Evolutionary conservation across 495 filamentous ascomycete species (phyloP), one percentile per base, ranked within the genome.

Genomic region (Tetracladium marchalianum): DNA sequence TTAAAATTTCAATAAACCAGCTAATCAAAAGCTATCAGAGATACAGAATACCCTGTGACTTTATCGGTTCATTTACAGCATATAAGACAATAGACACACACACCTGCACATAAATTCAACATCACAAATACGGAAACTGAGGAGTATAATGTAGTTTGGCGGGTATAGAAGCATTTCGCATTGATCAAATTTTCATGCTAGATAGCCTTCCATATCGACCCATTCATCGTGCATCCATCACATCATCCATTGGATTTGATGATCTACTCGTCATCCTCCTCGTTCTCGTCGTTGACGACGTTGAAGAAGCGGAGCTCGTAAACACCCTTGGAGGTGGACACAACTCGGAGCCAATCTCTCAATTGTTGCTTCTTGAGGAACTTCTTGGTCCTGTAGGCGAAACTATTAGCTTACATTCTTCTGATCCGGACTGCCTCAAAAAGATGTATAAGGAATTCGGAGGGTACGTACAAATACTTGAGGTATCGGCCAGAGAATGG

Each of bases 231-330:
- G 37, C 10, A 19, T 38, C 35, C 32, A 41, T 37, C 16, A 43
- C 31, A 35, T 40, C 41, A 40, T 42, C 27, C 42, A 17, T 42
- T 50, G 7, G 22, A 27, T 27, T n/a, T 27, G 22, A 27, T 27
- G 7, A 27, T 27, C 22, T 95, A 98, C 63, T 98, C 93, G 55
- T 98, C 92, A 66, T 98, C 92, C 56, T 98, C 92, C 54, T 97
- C 92, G 50, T 72, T 87, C 61, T 85, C 90, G 66, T 98, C 93
- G 70, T 92, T 90, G 61, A 94, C 90, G 67, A 97, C 89, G 77
- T 97, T 98, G 89, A 92, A 98, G 89, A 97, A 98, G 70, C 90
- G 85, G 67, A 98, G 84, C 78, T 95, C 90, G 74, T 97, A 98
- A 53, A 95, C 88, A 61, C 90, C 90, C 77, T 87, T 87, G 68